Evolutionary conservation across 805 yeast genomes (phyloP).

Genomic region (Hyphopichia homilentoma): DNA sequence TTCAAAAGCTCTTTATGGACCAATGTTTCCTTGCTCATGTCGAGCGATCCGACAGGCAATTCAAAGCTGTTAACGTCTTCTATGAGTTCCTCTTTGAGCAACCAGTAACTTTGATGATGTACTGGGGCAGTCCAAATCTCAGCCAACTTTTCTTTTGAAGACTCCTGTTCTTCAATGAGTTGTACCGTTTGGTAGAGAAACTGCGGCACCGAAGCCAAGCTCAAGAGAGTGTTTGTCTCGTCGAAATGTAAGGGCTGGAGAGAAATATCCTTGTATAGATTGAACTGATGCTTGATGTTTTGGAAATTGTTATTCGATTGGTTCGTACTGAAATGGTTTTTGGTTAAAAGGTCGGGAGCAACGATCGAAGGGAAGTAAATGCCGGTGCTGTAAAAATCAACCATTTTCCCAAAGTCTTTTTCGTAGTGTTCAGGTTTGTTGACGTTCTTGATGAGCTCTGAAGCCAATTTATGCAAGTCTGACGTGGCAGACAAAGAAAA

Average conservation of each 20-base stretch:
- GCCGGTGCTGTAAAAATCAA: constrained; percentile 30
- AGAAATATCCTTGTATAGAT: constrained; percentile 38
- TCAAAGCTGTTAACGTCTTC: constrained; percentile 16
- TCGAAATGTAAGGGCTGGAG: constrained; percentile 29
- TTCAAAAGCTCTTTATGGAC: constrained; percentile 21
- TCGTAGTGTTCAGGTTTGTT: constrained; percentile 16
- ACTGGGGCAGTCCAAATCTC: constrained; percentile 28
- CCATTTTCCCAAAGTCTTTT: constrained; percentile 20
- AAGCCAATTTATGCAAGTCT: constrained; percentile 19
- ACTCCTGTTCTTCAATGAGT: constrained; percentile 12
- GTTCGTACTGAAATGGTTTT: constrained; percentile 17
- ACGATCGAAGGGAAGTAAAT: constrained; percentile 35
- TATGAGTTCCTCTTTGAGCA: constrained; percentile 26
- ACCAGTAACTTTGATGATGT: constrained; percentile 32
- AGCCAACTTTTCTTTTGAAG: constrained; percentile 3
- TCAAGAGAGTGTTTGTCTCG: constrained; percentile 16
- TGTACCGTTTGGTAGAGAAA: constrained; percentile 22
- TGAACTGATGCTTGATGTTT: constrained; percentile 34
- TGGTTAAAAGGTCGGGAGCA: constrained; percentile 23
- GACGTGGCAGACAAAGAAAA: constrained; percentile 22
- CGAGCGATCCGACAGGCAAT: constrained; percentile 4
- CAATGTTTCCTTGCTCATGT: constrained; percentile 14
- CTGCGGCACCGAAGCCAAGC: constrained; percentile 29
- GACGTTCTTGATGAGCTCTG: constrained; percentile 14
- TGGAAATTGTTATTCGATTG: constrained; percentile 33